phyloP scores from a whole-genome alignment of 2,329 filamentous ascomycete genomes.

The Plenodomus lindquistii region DNA sequence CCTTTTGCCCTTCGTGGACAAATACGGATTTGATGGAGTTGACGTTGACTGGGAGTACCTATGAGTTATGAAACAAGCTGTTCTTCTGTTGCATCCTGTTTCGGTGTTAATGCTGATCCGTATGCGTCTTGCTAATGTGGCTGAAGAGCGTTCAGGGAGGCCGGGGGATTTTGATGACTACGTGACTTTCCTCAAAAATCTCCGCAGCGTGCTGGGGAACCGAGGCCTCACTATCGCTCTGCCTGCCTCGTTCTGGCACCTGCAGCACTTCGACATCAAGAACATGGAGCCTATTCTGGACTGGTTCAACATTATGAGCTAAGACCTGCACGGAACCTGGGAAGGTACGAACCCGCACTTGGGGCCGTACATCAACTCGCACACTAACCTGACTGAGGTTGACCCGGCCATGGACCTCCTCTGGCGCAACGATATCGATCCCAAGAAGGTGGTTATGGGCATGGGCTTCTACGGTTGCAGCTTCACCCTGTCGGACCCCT shows the following conservation, averaged over 20 bases:
- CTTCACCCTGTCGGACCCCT: conserved; percentile 21
- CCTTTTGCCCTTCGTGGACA: too few species aligned
- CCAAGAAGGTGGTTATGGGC: conserved; percentile 49
- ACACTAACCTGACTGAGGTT: conserved; percentile 55
- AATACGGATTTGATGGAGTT: too few species aligned
- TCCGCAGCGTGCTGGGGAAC: background rate
- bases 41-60: too few species aligned
- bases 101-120: background rate
- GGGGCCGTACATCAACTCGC: conserved; percentile 34
- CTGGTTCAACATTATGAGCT: conserved; percentile 52
- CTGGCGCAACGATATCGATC: conserved; percentile 50
- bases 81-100: too few species aligned
- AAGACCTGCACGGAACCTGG: conserved; percentile 50
- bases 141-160: conserved; percentile 41
- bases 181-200: background rate
- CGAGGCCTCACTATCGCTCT: conserved; percentile 19
- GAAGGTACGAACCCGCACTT: conserved; percentile 31
- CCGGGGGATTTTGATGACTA: conserved; percentile 29
- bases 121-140: conserved; percentile 3
- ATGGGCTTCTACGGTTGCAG: conserved; percentile 50
- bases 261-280: conserved; percentile 25
- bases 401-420: conserved; percentile 47
- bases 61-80: too few species aligned
- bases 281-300: conserved; percentile 30
- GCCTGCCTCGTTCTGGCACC: conserved; percentile 25